Base-by-base conservation (phyloP, 2,329 filamentous ascomycete genomes). In the Botrytis hyacinthi region DNA sequence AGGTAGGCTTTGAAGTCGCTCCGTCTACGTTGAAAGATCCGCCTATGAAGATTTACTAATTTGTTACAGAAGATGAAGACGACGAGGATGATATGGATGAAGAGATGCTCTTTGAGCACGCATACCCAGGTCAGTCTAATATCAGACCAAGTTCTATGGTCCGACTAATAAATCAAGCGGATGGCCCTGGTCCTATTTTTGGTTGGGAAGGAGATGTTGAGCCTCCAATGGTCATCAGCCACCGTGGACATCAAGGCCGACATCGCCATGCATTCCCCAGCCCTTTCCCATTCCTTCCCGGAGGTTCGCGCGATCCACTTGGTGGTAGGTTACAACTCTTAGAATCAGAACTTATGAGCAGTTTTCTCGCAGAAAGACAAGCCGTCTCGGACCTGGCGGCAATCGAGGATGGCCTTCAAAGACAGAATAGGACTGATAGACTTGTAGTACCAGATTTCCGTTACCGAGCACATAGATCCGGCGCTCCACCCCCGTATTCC, bases 41-140 rank as follows among this genome's bases (percentile, higher is more conserved):
- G 42, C 44, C 68, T 48, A 22, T 62, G 12, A 10, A n/a, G 22
- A 29, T 32, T 80, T 76, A 81, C 77, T 81, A 69, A 78, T 16
- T 86, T 40, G 40, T n/a, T 20, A n/a, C 37, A 72, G 63, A 72
- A n/a, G 93, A 94, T 65, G 91, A 92, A 29, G 91, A 92, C 59
- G 90, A 91, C 61, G 89, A 91, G 35, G 89, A 90, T 44, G 89
- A 90, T 26, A 87, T 92, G 77, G 90, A 91, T 62, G 92, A 93
- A 69, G 87, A 90, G 72, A 90, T 89, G 78, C 84, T 88, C 74
- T 90, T 89, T 75, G 88, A 90, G 74, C 87, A 88, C 9, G 72
- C 72, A 37, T 89, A 87, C 81, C 85, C 87, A 73, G 84, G 87
- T 89, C 84, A 83, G 86, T 85, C 67, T 40, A 37, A 32, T 18